Conservation (phyloP, 192 early-diverging fungal genomes). For the Entomortierella lignicola region DNA sequence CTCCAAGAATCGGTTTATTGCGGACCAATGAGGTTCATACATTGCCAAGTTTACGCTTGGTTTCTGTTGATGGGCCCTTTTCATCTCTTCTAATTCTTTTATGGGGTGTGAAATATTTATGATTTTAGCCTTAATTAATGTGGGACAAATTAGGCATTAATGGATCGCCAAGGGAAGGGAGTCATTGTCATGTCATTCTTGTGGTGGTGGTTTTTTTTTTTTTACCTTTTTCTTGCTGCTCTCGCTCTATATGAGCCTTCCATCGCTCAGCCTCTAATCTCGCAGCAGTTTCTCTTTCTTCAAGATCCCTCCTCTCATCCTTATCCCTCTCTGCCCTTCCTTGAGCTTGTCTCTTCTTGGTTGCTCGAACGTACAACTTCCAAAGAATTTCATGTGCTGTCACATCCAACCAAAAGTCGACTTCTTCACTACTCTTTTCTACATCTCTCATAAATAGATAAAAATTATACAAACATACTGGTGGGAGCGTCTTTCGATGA, state of each 20-base stretch:
- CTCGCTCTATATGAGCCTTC: not conserved
- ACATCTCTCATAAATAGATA: constrained; percentile 79
- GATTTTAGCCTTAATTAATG: no score
- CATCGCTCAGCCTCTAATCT: constrained; percentile 3
- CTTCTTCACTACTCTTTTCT: constrained; percentile 71
- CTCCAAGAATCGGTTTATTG: constrained; percentile 31
- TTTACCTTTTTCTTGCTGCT: no score
- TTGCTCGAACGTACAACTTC: constrained; percentile 58
- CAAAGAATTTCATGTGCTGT: constrained; percentile 79
- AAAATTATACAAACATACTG: constrained; percentile 83
- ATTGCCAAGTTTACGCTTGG: constrained; percentile 33
- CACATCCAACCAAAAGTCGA: constrained; percentile 84
- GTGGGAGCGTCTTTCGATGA: constrained; percentile 71
- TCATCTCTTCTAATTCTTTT: not conserved
- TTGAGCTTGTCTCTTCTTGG: constrained; percentile 15
- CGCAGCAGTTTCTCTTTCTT: constrained; percentile 4
- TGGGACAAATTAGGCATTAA: no score
- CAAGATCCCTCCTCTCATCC: no score
- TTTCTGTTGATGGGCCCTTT: constrained; percentile 5
- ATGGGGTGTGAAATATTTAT: no score
- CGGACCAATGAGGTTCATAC: constrained; percentile 50
- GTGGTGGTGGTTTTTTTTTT: no score
- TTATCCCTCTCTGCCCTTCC: constrained; percentile 13
- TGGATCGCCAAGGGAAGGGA: no score
- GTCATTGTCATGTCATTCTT: no score